A percentile compares a stretch with the other conserved stretches of the same genome.
Conservation (phyloP, 805 yeast genomes). For the Dipodascus albidus region DNA sequence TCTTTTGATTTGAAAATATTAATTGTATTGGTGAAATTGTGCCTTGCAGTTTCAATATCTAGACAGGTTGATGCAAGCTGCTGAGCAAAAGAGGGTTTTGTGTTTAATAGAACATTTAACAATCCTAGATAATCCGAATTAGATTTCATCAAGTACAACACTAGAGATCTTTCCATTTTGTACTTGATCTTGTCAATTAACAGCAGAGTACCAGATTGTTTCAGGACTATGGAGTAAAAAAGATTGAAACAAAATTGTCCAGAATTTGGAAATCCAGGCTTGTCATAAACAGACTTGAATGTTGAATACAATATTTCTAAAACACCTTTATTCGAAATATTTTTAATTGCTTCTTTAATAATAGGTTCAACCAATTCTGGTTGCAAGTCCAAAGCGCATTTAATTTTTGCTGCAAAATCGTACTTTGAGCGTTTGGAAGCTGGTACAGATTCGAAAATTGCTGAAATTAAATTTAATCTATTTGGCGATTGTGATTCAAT, state of each 20-base stretch:
- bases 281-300: background rate
- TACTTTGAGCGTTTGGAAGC: background rate
- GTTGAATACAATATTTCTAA: background rate
- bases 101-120: background rate
- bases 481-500: background rate
- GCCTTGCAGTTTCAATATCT: constrained; percentile 3
- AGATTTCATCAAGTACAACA: background rate
- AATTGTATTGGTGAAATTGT: constrained; percentile 13
- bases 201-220: background rate
- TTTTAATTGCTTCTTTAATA: background rate
- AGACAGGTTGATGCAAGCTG: constrained; percentile 7
- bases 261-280: background rate
- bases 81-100: constrained; percentile 3
- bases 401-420: background rate
- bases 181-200: background rate
- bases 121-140: background rate
- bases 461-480: background rate
- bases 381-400: background rate
- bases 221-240: background rate
- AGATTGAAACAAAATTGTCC: background rate
- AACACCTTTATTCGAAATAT: background rate
- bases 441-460: background rate
- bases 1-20: constrained; percentile 26
- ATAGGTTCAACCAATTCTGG: background rate
- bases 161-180: background rate